Base-by-base conservation (phyloP, 768 basidiomycete genomes). In the Leccinum subgranulosum region DNA sequence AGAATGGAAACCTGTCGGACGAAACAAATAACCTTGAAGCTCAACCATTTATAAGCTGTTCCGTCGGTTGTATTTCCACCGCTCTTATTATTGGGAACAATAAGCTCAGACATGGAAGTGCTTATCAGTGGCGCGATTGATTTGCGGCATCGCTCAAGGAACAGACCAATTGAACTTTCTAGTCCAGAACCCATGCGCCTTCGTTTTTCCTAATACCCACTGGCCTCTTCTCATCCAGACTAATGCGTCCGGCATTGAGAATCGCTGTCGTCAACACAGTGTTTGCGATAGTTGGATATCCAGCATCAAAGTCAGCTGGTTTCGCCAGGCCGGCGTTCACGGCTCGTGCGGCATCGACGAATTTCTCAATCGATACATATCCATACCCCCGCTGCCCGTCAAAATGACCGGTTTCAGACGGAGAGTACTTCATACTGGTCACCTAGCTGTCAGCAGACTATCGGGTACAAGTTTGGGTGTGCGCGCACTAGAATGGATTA, bases 341-440 rank as follows among this genome's bases (percentile, higher is more conserved):
- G 59, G 79, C 81, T 52, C 87, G 82, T 45, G 87, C 85, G 17
- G 90, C 90, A 69, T 92, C 92, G 69, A 96, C 77, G 74, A 95
- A 95, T 74, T 90, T 94, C 74, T 93, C 93, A 64, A 95, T 90
- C 17, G 91, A 94, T 65, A 95, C 78, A 70, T 96, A 86, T 59
- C 90, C 94, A 72, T 97, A 97, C 15, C 94, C 94, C 56, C 88
- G 84, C 75, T 95, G 94, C 28, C 94, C 94, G 67, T 96, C 94
- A 69, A 97, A 96, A 74, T 92, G 88, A 6, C 93, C 94, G 55
- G 83, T 88, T 75, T 90, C 91, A 53, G 91, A 92, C 5, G 92
- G 91, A 39, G 92, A 89, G 74, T 96, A 96, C 67, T 95, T 96
- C 89, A 96, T 95, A 76, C 90, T 91, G 70, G 10, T 15, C 46